Conservation (phyloP, 179 eudicot species). For the Gypsophila paniculata region DNA sequence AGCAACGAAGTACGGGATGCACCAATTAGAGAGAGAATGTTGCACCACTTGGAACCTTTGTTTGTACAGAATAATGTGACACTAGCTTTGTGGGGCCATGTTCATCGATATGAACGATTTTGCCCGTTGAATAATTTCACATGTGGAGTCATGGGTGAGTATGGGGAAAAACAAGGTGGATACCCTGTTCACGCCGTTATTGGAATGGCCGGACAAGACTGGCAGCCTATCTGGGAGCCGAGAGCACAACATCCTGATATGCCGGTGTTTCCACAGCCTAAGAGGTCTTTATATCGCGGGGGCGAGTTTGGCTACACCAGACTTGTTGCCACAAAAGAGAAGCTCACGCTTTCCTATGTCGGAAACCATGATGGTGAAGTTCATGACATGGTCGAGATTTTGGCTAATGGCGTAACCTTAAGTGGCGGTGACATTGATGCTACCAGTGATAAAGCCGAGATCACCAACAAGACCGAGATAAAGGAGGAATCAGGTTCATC, state of each 20-base stretch:
- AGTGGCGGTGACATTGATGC: slow-evolving; percentile 36
- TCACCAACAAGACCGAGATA: background rate
- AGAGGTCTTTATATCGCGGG: slow-evolving; percentile 63
- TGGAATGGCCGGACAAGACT: slow-evolving; percentile 97
- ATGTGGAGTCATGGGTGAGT: slow-evolving; percentile 48
- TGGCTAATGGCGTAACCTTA: slow-evolving; percentile 58
- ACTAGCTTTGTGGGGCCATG: slow-evolving; percentile 96
- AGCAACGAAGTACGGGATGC: slow-evolving; percentile 61
- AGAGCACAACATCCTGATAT: slow-evolving; percentile 57
- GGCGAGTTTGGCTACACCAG: slow-evolving; percentile 93
- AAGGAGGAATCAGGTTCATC: background rate
- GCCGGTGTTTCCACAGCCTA: slow-evolving; percentile 75
- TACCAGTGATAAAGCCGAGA: background rate
- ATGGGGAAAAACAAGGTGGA: slow-evolving; percentile 39
- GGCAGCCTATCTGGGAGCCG: slow-evolving; percentile 93
- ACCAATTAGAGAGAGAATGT: slow-evolving; percentile 54
- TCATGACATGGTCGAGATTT: slow-evolving; percentile 74
- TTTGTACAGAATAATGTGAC: slow-evolving; percentile 78
- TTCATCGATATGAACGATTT: slow-evolving; percentile 86
- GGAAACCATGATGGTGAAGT: slow-evolving; percentile 98
- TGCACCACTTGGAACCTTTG: slow-evolving; percentile 67
- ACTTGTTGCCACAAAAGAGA: slow-evolving; percentile 70
- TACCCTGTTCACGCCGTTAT: slow-evolving; percentile 79
- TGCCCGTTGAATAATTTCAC: slow-evolving; percentile 81
- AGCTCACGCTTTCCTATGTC: slow-evolving; percentile 68